Conservation (phyloP, 2,329 filamentous ascomycete species). For the Fusarium guadeloupense region DNA sequence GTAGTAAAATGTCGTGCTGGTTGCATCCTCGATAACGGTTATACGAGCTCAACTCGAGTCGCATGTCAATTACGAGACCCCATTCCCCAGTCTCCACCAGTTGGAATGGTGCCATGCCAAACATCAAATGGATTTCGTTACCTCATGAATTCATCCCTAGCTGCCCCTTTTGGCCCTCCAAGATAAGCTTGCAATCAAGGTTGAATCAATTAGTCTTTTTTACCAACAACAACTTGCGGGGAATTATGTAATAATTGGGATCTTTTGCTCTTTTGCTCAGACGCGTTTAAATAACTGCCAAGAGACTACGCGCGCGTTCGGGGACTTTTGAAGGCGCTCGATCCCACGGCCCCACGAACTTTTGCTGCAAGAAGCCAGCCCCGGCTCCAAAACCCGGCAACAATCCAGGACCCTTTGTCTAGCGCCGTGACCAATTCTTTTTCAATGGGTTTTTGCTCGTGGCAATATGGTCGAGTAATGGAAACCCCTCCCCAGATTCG, state of each 20-base stretch:
- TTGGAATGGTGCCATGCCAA: constrained; percentile 11
- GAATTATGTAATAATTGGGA: constrained; percentile 14
- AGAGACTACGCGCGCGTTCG: constrained; percentile 13
- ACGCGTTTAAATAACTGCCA: background rate
- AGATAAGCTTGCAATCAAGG: constrained; percentile 24
- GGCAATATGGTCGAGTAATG: constrained; percentile 15
- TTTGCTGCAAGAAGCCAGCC: constrained; percentile 23
- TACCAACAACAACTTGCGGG: no score
- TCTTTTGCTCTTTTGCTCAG: no score
- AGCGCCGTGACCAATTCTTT: constrained; percentile 10
- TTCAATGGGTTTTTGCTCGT: background rate
- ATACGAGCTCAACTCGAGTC: background rate
- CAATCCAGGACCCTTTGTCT: constrained; percentile 33
- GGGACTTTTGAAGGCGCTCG: constrained; percentile 36
- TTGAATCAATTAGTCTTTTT: constrained; percentile 4
- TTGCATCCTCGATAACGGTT: background rate
- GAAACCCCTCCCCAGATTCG: constrained; percentile 29
- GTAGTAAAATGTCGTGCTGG: background rate
- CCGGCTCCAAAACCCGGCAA: constrained; percentile 12
- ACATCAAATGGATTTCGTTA: constrained; percentile 11
- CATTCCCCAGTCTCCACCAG: constrained; percentile 11
- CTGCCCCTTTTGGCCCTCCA: constrained; percentile 18
- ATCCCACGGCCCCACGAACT: constrained; percentile 30
- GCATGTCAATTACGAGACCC: background rate
- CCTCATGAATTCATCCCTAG: constrained; percentile 14